Evolutionary conservation across 768 basidiomycete genomes (phyloP).

Genomic region (Boletus patriciae): DNA sequence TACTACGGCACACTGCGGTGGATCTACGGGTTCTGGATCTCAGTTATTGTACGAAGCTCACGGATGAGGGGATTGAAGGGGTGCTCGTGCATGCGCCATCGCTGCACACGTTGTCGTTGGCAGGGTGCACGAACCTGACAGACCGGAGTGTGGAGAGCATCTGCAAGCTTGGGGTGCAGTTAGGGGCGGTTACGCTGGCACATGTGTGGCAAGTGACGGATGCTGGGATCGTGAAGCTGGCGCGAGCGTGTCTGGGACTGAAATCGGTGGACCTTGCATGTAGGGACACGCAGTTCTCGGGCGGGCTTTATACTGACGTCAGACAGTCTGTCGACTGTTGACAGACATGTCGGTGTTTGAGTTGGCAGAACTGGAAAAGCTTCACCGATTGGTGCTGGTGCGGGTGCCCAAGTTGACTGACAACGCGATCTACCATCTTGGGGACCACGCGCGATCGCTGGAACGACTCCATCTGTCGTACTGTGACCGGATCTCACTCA

Average conservation of each 20-base stretch:
- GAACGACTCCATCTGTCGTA: conserved; percentile 86
- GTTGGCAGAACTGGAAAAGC: conserved; percentile 62
- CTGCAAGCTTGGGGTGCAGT: conserved; percentile 65
- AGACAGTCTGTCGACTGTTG: conserved; percentile 71
- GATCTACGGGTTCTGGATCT: conserved; percentile 80
- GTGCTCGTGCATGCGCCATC: conserved; percentile 73
- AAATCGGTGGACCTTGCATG: conserved; percentile 86
- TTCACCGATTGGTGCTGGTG: conserved; percentile 78
- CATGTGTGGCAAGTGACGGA: conserved; percentile 84
- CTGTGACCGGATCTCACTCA: conserved; percentile 77
- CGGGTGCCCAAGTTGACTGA: conserved; percentile 84
- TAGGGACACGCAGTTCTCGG: conserved; percentile 41
- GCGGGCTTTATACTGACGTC: conserved; percentile 14
- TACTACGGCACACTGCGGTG: conserved; percentile 64
- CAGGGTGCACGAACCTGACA: conserved; percentile 75
- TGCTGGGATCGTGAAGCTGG: conserved; percentile 62
- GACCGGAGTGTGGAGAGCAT: conserved; percentile 69
- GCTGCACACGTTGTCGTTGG: conserved; percentile 72
- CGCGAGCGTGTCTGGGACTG: conserved; percentile 67
- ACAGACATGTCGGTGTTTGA: conserved; percentile 87
- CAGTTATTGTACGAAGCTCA: conserved; percentile 63
- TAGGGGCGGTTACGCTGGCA: conserved; percentile 79
- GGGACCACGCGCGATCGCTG: conserved; percentile 65
- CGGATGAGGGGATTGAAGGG: conserved; percentile 75
- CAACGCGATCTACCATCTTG: conserved; percentile 74